These are phyloP conservation scores for Ophiostoma sp. DNA, from an alignment of 2,329 filamentous ascomycete genomes.

Conservation along the genomic window DNA sequence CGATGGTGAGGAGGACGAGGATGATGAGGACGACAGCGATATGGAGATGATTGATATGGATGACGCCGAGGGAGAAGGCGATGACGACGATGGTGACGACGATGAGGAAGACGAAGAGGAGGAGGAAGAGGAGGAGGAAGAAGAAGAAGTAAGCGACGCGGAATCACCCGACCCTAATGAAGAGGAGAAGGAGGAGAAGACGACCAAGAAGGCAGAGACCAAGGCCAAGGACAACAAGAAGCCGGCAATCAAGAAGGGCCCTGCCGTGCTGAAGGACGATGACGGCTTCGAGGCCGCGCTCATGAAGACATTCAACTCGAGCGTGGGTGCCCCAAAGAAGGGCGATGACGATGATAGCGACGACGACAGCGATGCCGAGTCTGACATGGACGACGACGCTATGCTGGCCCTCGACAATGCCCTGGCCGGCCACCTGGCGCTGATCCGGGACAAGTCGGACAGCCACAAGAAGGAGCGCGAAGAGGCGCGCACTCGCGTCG, in stretches of 20 bases:
- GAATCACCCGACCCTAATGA: not conserved
- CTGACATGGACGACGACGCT: slow-evolving; percentile 90
- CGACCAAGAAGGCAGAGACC: not conserved
- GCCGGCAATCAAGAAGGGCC: slow-evolving; percentile 1
- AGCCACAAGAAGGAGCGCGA: slow-evolving; percentile 79
- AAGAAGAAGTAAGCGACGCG: not conserved
- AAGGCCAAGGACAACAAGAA: slow-evolving; percentile 34
- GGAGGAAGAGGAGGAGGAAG: slow-evolving; percentile 38
- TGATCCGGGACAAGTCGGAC: slow-evolving; percentile 56
- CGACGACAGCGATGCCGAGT: slow-evolving; percentile 55
- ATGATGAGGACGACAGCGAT: slow-evolving; percentile 38
- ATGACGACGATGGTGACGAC: slow-evolving; percentile 36
- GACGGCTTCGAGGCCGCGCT: slow-evolving; percentile 62
- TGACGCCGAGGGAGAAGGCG: slow-evolving; percentile 38
- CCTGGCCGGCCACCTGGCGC: slow-evolving; percentile 77
- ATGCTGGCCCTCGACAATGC: slow-evolving; percentile 87
- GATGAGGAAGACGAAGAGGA: slow-evolving; percentile 33
- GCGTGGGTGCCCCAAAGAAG: slow-evolving; percentile 41
- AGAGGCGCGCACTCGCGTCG: slow-evolving; percentile 79
- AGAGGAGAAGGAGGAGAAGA: not conserved
- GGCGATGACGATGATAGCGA: slow-evolving; percentile 53
- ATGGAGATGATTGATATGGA: slow-evolving; percentile 37
- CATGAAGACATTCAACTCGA: slow-evolving; percentile 52
- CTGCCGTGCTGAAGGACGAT: not conserved
- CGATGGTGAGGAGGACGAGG: slow-evolving; percentile 32